Evolutionary conservation across 805 yeast species (phyloP), one percentile per base, ranked within the genome.

Genomic region (Myxozyma melibiosi): DNA sequence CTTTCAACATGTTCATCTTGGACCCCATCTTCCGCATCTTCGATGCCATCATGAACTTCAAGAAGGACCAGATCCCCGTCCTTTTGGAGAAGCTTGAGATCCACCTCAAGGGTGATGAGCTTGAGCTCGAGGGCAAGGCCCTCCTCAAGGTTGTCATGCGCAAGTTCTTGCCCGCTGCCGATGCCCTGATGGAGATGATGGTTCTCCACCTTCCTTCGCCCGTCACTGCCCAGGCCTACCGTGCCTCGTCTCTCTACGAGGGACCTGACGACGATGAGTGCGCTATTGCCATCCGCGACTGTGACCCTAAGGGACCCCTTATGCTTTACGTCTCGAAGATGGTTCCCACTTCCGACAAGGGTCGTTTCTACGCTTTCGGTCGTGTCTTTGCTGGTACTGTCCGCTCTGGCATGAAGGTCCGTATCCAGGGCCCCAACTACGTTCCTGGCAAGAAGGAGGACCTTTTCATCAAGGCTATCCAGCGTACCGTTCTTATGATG

Each of bases 351-450:
- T 92, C 98, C 71, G 99, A 92, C 81, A 94, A 92, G 85, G 99
- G 99, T 86, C 90, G 99, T 84, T 92, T 92, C 96, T 92, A 90
- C 87, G 99, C 99, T 76, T 94, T 92, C 83, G 99, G 99, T 81
- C 94, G 99, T 85, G 98, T 92, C 77, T 92, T 92, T 84, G 88
- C 98, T 71, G 99, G 99, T 90, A 92, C 98, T 74, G 97, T 94
- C 74, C 88, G 81, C 78, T 89, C 97, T 73, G 99, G 99, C 81
- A 90, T 86, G 85, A 92, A 92, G 89, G 96, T 92, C 75, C 89
- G 99, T 84, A 92, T 92, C 76, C 99, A 92, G 84, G 99, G 99
- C 82, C 98, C 98, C 78, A 92, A 92, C 96, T 92, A 90, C 82
- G 84, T 84, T 73, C 97, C 96, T 78, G 99, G 99, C 79, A 88